Percentiles rank a stretch among this genome's conserved stretches.
Conservation (phyloP, 1,284 basidiomycete species). For the Paramarasmius palmivorus region DNA sequence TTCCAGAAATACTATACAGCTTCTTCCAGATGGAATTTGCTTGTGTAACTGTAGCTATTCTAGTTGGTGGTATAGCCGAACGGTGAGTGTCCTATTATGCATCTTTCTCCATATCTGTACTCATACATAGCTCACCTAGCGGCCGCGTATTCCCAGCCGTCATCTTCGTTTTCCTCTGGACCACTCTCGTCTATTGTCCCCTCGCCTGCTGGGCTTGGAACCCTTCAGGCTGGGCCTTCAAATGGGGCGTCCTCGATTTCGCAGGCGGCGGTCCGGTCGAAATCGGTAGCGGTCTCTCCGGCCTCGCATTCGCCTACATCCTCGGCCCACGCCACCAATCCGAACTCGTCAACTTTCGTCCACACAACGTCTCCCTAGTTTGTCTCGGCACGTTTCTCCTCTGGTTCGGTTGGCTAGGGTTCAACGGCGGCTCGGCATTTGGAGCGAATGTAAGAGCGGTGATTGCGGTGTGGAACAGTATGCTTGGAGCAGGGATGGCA, state of each 20-base stretch:
- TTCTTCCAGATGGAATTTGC: slow-evolving; percentile 92
- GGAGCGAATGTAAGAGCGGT: slow-evolving; percentile 90
- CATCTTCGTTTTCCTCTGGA: slow-evolving; percentile 87
- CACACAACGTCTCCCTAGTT: slow-evolving; percentile 91
- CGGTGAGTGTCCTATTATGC: slow-evolving; percentile 34
- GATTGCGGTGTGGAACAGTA: slow-evolving; percentile 87
- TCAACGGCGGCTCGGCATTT: slow-evolving; percentile 80
- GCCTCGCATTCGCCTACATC: slow-evolving; percentile 88
- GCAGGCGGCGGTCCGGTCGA: slow-evolving; percentile 92
- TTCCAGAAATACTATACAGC: slow-evolving; percentile 76
- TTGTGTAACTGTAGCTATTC: slow-evolving; percentile 73
- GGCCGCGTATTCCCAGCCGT: slow-evolving; percentile 87
- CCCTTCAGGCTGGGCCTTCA: slow-evolving; percentile 49
- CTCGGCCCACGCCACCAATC: slow-evolving; percentile 76
- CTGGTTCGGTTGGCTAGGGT: slow-evolving; percentile 86
- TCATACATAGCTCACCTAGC: background rate
- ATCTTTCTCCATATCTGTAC: no score
- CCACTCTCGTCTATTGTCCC: slow-evolving; percentile 83
- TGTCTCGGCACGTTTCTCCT: slow-evolving; percentile 87
- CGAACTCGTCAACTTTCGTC: slow-evolving; percentile 86
- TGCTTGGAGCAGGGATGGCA: slow-evolving; percentile 75
- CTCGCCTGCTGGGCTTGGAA: slow-evolving; percentile 76
- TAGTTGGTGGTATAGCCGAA: slow-evolving; percentile 86
- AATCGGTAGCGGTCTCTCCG: slow-evolving; percentile 86
- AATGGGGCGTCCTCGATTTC: slow-evolving; percentile 90